Evolutionary conservation across 805 yeast species (phyloP), one percentile per base, ranked within the genome.

Genomic region (Yamadazyma scolyti): DNA sequence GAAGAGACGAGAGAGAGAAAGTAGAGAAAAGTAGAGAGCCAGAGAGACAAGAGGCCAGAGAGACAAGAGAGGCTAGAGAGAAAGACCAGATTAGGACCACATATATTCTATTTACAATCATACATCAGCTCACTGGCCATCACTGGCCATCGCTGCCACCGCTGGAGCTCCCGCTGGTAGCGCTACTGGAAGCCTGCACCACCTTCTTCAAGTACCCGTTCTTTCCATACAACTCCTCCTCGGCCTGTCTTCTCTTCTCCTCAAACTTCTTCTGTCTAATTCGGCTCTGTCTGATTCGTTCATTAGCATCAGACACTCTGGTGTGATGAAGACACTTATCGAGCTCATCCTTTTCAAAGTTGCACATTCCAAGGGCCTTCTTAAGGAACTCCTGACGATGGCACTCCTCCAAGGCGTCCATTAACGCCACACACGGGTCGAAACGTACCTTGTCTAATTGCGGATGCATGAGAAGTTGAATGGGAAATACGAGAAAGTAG

Each of bases 401-500:
- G 54, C 98, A 90, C 52, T 85, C 81, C 47, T 90, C 95, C 5
- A 90, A 71, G 0, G 95, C 96, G 39, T 81, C 79, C 54, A 93
- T 87, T 23, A 87, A 71, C 39, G 81, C 84, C 31, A 74, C 77
- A 56, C 98, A 90, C 12, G 82, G 57, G 27, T 58, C 65, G 38
- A 65, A 65, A 35, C 71, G 50, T 39, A 54, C 56, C 41, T 51
- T 59, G 45, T 67, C 72, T 40, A 66, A 51, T 38, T 65, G 71
- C 5, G 73, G 72, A 40, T 66, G 73, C 72, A 66, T 66, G 14
- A 11, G 19, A n/a, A 6, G 24, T 6, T 9, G 12, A 22, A 9
- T 22, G n/a, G n/a, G n/a, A n/a, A n/a, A n/a, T n/a, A n/a, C n/a
- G n/a, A n/a, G n/a, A n/a, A 10, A 19, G 21, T 10, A 19, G 21